Conservation (phyloP, 2,329 filamentous ascomycete genomes). For the Claviceps sp. region DNA sequence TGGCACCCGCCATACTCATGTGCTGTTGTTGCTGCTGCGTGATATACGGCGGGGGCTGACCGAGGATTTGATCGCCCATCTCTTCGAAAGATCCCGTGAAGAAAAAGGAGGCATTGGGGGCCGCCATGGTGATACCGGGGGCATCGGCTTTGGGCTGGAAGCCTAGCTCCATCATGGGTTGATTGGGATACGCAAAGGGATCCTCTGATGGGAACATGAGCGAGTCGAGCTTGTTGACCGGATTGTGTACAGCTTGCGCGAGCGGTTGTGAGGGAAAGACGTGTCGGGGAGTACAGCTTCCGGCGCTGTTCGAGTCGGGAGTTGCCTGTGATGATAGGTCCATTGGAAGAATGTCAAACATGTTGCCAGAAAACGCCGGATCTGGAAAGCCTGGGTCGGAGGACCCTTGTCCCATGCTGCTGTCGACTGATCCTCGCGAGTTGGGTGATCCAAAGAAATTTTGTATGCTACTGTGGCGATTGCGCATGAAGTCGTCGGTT, state of each 20-base stretch:
- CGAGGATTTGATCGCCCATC: slow-evolving; percentile 61
- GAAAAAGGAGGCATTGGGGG: slow-evolving; percentile 33
- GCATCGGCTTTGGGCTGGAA: slow-evolving; percentile 23
- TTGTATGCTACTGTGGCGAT: slow-evolving; percentile 13
- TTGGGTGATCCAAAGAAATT: slow-evolving; percentile 12
- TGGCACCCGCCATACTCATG: slow-evolving; percentile 28
- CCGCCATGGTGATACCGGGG: slow-evolving; percentile 19
- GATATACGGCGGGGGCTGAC: slow-evolving; percentile 57
- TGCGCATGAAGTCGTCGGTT: slow-evolving; percentile 21
- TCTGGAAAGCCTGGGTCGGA: slow-evolving; percentile 21
- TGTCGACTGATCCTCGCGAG: slow-evolving; percentile 21
- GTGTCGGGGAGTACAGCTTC: slow-evolving; percentile 25
- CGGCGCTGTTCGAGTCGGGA: slow-evolving; percentile 29
- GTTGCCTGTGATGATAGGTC: slow-evolving; percentile 31
- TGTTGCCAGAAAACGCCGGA: slow-evolving; percentile 23
- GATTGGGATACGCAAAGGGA: slow-evolving; percentile 67
- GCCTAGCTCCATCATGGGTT: slow-evolving; percentile 52
- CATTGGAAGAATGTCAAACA: slow-evolving; percentile 31
- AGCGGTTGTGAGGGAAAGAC: slow-evolving; percentile 20
- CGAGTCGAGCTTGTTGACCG: slow-evolving; percentile 56
- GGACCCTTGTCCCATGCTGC: slow-evolving; percentile 14
- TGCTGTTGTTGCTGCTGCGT: slow-evolving; percentile 36
- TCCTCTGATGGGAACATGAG: slow-evolving; percentile 74
- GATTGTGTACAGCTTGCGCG: slow-evolving; percentile 22
- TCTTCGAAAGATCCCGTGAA: slow-evolving; percentile 45